Percentiles rank a stretch among this genome's conserved stretches.
phyloP scores from a whole-genome alignment of 2,329 filamentous ascomycete genomes.

The Ophiocordyceps robertsii region DNA sequence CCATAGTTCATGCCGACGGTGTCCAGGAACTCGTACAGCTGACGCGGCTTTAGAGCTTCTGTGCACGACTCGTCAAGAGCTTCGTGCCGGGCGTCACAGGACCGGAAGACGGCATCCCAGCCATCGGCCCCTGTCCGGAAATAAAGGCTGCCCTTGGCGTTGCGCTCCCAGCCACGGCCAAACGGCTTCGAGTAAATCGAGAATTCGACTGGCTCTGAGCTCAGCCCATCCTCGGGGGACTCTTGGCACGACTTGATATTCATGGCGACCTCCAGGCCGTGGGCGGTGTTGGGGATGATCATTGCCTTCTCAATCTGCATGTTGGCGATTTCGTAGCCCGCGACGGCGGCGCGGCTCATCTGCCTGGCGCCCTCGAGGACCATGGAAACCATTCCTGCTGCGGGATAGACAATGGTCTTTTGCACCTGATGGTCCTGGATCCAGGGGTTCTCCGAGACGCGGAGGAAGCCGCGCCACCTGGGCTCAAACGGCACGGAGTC shows the following conservation, averaged over 20 bases:
- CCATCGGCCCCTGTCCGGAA: slow-evolving; percentile 12
- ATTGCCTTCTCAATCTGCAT: slow-evolving; percentile 37
- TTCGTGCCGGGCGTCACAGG: slow-evolving; percentile 10
- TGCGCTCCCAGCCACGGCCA: slow-evolving; percentile 25
- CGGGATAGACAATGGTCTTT: slow-evolving; percentile 35
- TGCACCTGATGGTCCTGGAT: slow-evolving; percentile 37
- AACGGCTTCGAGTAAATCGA: slow-evolving; percentile 31
- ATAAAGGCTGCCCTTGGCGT: slow-evolving; percentile 22
- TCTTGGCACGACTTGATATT: slow-evolving; percentile 21
- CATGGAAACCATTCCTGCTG: slow-evolving; percentile 35
- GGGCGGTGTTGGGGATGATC: slow-evolving; percentile 29
- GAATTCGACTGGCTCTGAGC: slow-evolving; percentile 16
- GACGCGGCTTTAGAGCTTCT: slow-evolving; percentile 23
- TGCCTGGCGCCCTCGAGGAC: slow-evolving; percentile 32
- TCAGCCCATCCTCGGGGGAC: neutral
- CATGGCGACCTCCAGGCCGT: slow-evolving; percentile 36
- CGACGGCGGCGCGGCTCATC: slow-evolving; percentile 12
- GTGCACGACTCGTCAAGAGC: slow-evolving; percentile 15
- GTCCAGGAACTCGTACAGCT: slow-evolving; percentile 37
- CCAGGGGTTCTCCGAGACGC: slow-evolving; percentile 36
- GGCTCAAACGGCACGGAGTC: slow-evolving; percentile 32
- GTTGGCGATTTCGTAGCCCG: slow-evolving; percentile 28
- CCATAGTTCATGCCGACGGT: slow-evolving; percentile 39
- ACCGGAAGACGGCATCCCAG: slow-evolving; percentile 7
- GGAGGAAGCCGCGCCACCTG: slow-evolving; percentile 35